Conservation (phyloP, 2,329 filamentous ascomycete species). For the Neoscytalidium dimidiatum region DNA sequence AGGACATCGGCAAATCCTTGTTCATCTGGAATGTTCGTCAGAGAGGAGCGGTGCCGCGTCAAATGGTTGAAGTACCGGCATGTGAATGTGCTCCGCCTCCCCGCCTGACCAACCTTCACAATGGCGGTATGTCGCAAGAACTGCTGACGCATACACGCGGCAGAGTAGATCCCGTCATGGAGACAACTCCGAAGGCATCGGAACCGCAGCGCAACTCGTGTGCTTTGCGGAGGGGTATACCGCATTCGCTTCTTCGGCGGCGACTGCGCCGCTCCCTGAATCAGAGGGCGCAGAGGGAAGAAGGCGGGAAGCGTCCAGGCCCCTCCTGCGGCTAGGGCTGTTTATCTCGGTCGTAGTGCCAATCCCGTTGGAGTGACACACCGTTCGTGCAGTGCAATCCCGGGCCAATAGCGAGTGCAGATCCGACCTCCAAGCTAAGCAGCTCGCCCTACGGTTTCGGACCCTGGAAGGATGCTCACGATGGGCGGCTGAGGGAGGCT, state of each 20-base stretch:
- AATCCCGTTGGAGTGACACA: not conserved
- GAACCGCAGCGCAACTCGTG: not conserved
- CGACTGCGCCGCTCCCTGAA: not conserved
- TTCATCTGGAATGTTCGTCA: not conserved
- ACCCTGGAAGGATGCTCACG: conserved; percentile 3
- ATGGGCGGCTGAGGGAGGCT: not conserved
- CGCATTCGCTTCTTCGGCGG: not conserved
- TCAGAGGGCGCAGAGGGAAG: not conserved
- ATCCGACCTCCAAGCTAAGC: not conserved
- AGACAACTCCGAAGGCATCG: not conserved
- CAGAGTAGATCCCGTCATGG: not conserved
- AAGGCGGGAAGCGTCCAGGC: not conserved
- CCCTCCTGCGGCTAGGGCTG: not conserved
- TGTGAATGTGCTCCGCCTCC: not conserved
- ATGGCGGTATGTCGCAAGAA: conserved; percentile 5
- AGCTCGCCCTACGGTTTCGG: not conserved
- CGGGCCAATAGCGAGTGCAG: not conserved
- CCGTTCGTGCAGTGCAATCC: not conserved
- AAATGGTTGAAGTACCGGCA: not conserved
- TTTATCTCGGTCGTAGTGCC: conserved; percentile 10
- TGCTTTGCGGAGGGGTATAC: not conserved
- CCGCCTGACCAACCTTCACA: not conserved
- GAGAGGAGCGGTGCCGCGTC: not conserved
- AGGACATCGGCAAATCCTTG: not conserved
- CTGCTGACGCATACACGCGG: not conserved